These are phyloP conservation scores for Gossypium davidsonii DNA, from an alignment of 441 rosid genomes.

Conservation along the genomic window DNA sequence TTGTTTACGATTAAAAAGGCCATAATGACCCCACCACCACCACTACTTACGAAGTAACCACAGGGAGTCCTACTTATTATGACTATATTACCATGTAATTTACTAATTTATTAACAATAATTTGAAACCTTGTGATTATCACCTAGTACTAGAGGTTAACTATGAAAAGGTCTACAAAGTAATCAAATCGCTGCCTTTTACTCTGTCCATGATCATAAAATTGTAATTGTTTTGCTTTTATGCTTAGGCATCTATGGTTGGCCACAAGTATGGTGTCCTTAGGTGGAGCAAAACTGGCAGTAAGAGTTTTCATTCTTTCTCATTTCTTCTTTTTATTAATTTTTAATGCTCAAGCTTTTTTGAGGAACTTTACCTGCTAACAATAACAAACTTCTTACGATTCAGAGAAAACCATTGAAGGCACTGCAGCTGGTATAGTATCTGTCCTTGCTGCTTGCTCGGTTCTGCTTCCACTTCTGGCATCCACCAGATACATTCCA, in stretches of 20 bases:
- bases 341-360: not conserved
- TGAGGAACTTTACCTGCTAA: conserved; percentile 15
- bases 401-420: conserved; percentile 93
- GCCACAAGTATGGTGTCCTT: conserved; percentile 87
- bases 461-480: conserved; percentile 69
- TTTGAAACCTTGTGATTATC: not conserved
- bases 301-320: conserved; percentile 24
- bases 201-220: not conserved
- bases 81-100: not conserved
- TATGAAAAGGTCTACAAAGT: not conserved
- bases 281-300: conserved; percentile 97
- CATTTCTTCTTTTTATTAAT: not conserved
- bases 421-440: conserved; percentile 95
- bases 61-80: not conserved
- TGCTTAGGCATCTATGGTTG: conserved; percentile 92
- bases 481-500: conserved; percentile 78
- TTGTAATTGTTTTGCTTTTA: not conserved
- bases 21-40: not conserved
- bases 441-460: conserved; percentile 79
- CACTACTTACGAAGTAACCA: not conserved
- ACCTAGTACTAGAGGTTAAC: not conserved
- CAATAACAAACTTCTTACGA: conserved; percentile 1
- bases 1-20: not conserved
- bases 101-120: not conserved
- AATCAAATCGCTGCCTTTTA: not conserved